Conservation (phyloP, 2,329 filamentous ascomycete genomes). For the Penicillium sp. region DNA sequence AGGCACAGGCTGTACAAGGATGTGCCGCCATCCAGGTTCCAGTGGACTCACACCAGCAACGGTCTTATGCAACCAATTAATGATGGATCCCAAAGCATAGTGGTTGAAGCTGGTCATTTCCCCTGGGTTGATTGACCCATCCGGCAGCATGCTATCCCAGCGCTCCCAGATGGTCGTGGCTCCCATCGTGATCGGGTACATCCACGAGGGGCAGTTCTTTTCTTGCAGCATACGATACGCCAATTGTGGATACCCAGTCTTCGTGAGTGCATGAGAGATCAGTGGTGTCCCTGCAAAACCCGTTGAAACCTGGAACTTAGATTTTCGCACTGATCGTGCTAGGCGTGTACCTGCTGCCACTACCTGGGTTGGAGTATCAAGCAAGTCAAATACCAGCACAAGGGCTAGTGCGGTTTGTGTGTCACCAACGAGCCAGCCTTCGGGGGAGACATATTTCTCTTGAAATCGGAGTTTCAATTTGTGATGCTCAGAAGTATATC, state of each 20-base stretch:
- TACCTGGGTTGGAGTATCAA: constrained; percentile 5
- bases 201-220: constrained; percentile 38
- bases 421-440: constrained; percentile 31
- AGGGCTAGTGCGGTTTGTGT: constrained; percentile 35
- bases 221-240: constrained; percentile 46
- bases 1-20: background rate
- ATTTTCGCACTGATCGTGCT: background rate
- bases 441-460: constrained; percentile 30
- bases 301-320: constrained; percentile 35
- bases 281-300: constrained; percentile 39
- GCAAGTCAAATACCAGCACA: constrained; percentile 30
- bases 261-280: constrained; percentile 31
- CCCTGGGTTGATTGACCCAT: constrained; percentile 43
- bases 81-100: constrained; percentile 44
- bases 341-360: constrained; percentile 26
- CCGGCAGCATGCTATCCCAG: constrained; percentile 45
- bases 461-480: constrained; percentile 27
- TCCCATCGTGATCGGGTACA: constrained; percentile 45
- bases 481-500: background rate
- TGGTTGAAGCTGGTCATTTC: constrained; percentile 49
- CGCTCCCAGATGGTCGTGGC: constrained; percentile 50
- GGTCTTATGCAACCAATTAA: constrained; percentile 41
- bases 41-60: constrained; percentile 27
- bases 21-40: constrained; percentile 35
- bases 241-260: constrained; percentile 22